These are phyloP conservation scores for Pueraria montana DNA, from an alignment of 306 rosid genomes.

Conservation along the genomic window DNA sequence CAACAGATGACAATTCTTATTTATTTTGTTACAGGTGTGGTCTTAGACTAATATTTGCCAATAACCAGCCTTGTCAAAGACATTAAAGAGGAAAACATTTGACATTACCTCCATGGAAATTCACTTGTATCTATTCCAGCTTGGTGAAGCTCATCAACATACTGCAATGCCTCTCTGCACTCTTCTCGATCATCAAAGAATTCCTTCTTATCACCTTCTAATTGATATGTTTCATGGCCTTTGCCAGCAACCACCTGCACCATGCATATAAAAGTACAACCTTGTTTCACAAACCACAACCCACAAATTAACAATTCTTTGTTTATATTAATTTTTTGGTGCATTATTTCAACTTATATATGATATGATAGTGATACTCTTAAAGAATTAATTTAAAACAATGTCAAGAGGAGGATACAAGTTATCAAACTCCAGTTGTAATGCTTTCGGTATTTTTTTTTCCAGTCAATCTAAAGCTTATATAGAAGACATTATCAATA, in stretches of 20 bases:
- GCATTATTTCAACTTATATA: slow-evolving; percentile 1
- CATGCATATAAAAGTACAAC: slow-evolving; percentile 29
- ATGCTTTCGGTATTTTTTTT: slow-evolving; percentile 17
- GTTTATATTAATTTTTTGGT: slow-evolving; percentile 9
- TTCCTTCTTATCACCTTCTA: slow-evolving; percentile 80
- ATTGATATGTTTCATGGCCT: slow-evolving; percentile 87
- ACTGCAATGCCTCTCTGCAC: slow-evolving; percentile 96
- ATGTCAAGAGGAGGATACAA: slow-evolving; percentile 15
- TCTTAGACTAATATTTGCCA: neutral
- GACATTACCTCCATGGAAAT: slow-evolving; percentile 95
- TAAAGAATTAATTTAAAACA: neutral
- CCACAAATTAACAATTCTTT: slow-evolving; percentile 28
- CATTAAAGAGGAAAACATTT: slow-evolving; percentile 23
- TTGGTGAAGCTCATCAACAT: slow-evolving; percentile 95
- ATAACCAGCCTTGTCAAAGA: slow-evolving; percentile 6
- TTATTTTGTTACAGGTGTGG: slow-evolving; percentile 4
- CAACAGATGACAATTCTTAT: slow-evolving; percentile 6
- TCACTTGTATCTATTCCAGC: slow-evolving; percentile 98
- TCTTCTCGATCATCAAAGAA: slow-evolving; percentile 95
- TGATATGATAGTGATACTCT: neutral
- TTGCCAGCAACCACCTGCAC: slow-evolving; percentile 94
- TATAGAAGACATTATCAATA: slow-evolving; percentile 1
- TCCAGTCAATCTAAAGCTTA: slow-evolving; percentile 18
- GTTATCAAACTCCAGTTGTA: slow-evolving; percentile 13
- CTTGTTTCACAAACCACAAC: slow-evolving; percentile 36